Percentiles rank a stretch among this genome's conserved stretches.
Evolutionary conservation across 495 filamentous ascomycete species (phyloP).

Genomic region (Filosporella fistucella): DNA sequence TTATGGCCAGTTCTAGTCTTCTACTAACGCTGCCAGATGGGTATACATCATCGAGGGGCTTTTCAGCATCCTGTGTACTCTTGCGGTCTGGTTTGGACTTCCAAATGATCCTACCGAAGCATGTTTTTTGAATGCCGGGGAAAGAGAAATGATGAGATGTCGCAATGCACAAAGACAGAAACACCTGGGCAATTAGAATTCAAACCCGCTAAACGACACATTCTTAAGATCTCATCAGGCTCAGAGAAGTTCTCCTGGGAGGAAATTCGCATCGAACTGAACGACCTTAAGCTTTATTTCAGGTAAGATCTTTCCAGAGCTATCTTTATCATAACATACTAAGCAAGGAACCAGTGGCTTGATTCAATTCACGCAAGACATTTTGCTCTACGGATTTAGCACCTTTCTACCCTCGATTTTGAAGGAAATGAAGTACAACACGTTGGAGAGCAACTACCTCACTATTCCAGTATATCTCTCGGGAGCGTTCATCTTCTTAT

Average conservation of each 20-base stretch:
- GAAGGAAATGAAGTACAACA: slow-evolving; percentile 51
- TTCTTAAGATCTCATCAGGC: neutral
- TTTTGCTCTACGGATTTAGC: slow-evolving; percentile 71
- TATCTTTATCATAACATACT: neutral
- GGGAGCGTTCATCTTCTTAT: slow-evolving; percentile 62
- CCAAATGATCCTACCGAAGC: neutral
- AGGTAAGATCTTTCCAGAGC: slow-evolving; percentile 2
- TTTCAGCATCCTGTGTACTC: neutral
- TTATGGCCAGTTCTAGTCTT: neutral
- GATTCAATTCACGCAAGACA: no score
- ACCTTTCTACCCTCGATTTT: slow-evolving; percentile 81
- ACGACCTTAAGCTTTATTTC: neutral
- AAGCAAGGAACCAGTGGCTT: slow-evolving; percentile 32
- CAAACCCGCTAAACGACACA: slow-evolving; percentile 15
- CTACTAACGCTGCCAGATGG: slow-evolving; percentile 8
- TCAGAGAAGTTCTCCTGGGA: neutral
- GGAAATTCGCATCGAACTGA: neutral
- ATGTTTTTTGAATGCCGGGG: neutral
- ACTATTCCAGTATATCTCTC: slow-evolving; percentile 73
- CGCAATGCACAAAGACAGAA: slow-evolving; percentile 7
- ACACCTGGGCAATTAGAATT: slow-evolving; percentile 20
- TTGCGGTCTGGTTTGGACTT: neutral
- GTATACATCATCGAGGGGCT: neutral
- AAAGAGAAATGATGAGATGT: slow-evolving; percentile 1
- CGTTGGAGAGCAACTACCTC: slow-evolving; percentile 61